Base-by-base conservation (phyloP, 257 asterid genomes). In the Solanum sejunctum region DNA sequence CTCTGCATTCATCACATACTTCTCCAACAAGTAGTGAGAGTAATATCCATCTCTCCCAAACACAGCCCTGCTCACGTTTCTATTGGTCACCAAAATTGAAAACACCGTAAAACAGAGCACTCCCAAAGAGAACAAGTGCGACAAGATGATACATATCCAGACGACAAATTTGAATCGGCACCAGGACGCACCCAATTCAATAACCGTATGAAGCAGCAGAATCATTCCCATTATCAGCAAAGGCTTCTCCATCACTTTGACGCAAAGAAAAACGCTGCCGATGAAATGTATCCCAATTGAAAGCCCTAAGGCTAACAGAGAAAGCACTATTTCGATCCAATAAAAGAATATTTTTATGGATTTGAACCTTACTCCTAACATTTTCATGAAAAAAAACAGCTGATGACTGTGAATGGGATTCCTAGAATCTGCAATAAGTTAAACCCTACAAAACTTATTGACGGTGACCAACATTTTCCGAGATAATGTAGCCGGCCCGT, bases 41-140 rank as follows among this genome's bases (percentile, higher is more conserved):
- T 92, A 93, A 84, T 93, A 93, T 4, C 95, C 96, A 23, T 93
- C 94, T 61, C 41, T 86, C 8, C 87, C 86, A n/a, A 98, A 92
- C 10, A 95, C 13, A 3, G 85, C 91, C 43, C n/a, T 85, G 6
- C 93, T 95, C 2, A 88, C 90, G 4, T 84, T 85, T 39, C 70
- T 88, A 32, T 90, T 95, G 2, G 97, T 93, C 5, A 93, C 98
- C 32, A 91, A 43, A 0, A 93, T 82, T 3, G 94, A 80, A 84
- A 93, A 93, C 4, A 91, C 39, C 28, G 92, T 92, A 83, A 95
- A 89, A 12, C 56, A 47, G 0, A 91, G 15, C 49, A 93, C 28
- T 13, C 90, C 93, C 0, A 93, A 0, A 20, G 36, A 90, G 45
- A 91, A 52, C 20, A 89, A 4, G 9, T 90, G 87, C 21, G 91